Percentiles rank a stretch among this genome's conserved stretches.
phyloP scores from a whole-genome alignment of 306 rosid species.

The Dalbergia cochinchinensis region DNA sequence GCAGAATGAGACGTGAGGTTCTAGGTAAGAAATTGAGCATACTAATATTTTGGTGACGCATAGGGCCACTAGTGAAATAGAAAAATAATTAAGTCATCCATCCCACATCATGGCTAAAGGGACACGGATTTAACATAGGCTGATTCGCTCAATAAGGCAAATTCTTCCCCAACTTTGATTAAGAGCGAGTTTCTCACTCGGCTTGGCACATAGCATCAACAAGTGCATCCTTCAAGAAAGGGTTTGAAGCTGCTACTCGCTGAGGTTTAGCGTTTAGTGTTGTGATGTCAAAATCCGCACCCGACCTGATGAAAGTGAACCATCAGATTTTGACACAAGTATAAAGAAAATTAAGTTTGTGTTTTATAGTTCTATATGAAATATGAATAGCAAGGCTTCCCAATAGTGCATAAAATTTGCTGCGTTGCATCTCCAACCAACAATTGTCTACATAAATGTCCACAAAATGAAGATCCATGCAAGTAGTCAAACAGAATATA shows the following conservation, averaged over 20 bases:
- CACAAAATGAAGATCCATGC: constrained; percentile 44
- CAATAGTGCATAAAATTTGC: neutral
- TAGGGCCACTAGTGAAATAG: constrained; percentile 17
- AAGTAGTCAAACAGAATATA: constrained; percentile 4
- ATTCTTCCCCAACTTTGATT: constrained; percentile 9
- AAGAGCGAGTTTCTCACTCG: too few relatives aligned
- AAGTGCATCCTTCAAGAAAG: constrained; percentile 70
- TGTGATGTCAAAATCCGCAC: constrained; percentile 77
- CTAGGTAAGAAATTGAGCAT: constrained; percentile 13
- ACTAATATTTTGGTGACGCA: constrained; percentile 34
- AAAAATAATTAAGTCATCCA: constrained; percentile 26
- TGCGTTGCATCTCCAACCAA: constrained; percentile 32
- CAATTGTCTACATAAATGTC: neutral
- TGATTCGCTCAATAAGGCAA: neutral
- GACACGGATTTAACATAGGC: constrained; percentile 4
- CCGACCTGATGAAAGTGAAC: constrained; percentile 65
- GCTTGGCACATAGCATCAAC: constrained; percentile 60
- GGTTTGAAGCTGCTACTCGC: constrained; percentile 84
- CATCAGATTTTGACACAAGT: constrained; percentile 27
- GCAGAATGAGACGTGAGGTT: constrained; percentile 21
- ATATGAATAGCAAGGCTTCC: constrained; percentile 11
- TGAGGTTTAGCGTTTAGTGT: too few relatives aligned
- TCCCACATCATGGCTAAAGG: constrained; percentile 25
- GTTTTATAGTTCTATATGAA: neutral
- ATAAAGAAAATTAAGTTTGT: neutral